Evolutionary conservation across 768 basidiomycete genomes (phyloP), one percentile per base, ranked within the genome.

Genomic region (Rhodotorula babjevae): DNA sequence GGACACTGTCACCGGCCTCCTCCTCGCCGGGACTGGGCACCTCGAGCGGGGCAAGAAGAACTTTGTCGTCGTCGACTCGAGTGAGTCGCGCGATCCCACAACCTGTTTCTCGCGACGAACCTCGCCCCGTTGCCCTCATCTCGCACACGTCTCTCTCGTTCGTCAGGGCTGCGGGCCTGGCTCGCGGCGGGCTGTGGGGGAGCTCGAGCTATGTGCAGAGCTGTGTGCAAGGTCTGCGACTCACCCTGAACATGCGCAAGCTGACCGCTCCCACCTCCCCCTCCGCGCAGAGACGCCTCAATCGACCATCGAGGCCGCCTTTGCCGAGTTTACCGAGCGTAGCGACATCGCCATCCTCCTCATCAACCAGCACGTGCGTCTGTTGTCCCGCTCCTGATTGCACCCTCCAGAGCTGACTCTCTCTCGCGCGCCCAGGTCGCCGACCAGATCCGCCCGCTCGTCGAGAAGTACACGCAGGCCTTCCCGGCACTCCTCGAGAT

Each of bases 401-500:
- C 33, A 27, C 15, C 16, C 29, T 2, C 44, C 1, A n/a, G 0
- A 4, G 25, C 31, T 65, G 31, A 47, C 53, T 9, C 19, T 19
- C 23, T 3, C 25, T 25, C 6, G 31, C 62, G 19, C 31, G 55
- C 27, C 16, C 80, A 97, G 96, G 85, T 98, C 78, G 96, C 96
- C 71, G 96, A 98, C 84, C 92, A 91, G 85, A 99, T 99, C 74
- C 85, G 96, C 50, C 92, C 92, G 0, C 87, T 90, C 2, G 92
- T 99, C 21, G 96, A 99, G 82, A 88, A 88, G 78, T 99, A 99
- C 81, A 88, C 92, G 75, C 91, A 93, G 81, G 88, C 95, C 0
- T 99, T 99, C 84, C 96, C 96, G 31, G 93, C 96, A 0, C 83
- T 99, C 53, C 87, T 99, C 25, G 96, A 99, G 82, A 98, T 99